These are phyloP conservation scores for Tuber melanosporum DNA, from an alignment of 495 filamentous ascomycete species.

Conservation along the genomic window DNA sequence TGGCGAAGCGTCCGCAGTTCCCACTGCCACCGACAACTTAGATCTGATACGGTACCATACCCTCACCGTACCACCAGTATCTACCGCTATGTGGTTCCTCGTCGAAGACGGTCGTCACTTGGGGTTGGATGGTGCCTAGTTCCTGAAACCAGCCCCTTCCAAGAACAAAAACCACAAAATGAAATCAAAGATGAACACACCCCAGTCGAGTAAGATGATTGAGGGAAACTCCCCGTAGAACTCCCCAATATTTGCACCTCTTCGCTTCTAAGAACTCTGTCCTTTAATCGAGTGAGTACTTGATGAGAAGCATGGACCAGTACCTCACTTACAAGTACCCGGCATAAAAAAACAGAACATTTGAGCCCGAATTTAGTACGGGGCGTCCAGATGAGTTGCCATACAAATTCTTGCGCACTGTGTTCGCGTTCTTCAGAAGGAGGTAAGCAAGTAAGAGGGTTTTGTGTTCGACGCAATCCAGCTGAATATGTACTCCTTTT, in stretches of 20 bases:
- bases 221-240: not conserved
- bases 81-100: not conserved
- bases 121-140: not conserved
- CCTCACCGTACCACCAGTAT: too few relatives aligned
- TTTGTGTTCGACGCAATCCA: not conserved
- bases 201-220: not conserved
- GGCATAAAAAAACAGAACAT: too few relatives aligned
- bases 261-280: not conserved
- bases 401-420: too few relatives aligned
- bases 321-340: too few relatives aligned
- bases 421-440: too few relatives aligned
- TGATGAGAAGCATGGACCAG: not conserved
- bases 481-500: not conserved
- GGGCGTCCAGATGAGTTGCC: too few relatives aligned
- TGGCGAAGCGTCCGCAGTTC: not conserved
- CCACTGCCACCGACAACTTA: not conserved
- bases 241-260: not conserved
- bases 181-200: not conserved
- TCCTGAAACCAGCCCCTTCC: not conserved
- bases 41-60: not conserved
- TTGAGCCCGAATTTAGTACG: too few relatives aligned
- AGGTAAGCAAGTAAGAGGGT: not conserved
- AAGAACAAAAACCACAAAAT: not conserved
- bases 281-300: not conserved
- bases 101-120: not conserved